Evolutionary conservation across 2,329 filamentous ascomycete species (phyloP).

Genomic region (Colletotrichum sp.): DNA sequence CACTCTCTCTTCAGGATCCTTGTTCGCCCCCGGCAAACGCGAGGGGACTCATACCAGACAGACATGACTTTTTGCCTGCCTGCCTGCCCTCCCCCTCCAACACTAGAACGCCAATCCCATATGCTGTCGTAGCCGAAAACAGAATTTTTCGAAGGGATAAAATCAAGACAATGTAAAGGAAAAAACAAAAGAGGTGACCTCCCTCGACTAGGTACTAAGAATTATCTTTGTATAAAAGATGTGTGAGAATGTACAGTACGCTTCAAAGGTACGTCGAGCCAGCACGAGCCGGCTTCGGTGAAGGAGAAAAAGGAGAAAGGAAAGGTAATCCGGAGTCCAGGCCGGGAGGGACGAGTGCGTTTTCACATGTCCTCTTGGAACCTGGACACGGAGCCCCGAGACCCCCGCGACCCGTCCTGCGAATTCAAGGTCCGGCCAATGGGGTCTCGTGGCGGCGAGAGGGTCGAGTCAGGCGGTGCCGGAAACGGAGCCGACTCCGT

Average conservation of each 20-base stretch:
- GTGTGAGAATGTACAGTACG: conserved; percentile 18
- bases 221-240: conserved; percentile 15
- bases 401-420: conserved; percentile 34
- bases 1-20: not conserved
- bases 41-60: not conserved
- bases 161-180: not conserved
- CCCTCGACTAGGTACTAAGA: conserved; percentile 7
- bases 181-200: not conserved
- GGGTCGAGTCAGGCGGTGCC: conserved; percentile 27
- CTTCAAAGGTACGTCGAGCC: conserved; percentile 2
- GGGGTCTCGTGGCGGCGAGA: conserved; percentile 35
- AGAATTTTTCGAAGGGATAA: not conserved
- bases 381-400: conserved; percentile 38
- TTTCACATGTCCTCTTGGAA: conserved; percentile 44
- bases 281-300: not conserved
- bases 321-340: not conserved
- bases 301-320: not conserved
- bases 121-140: conserved; percentile 12
- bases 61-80: not conserved
- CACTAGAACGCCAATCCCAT: conserved; percentile 13
- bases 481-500: conserved; percentile 58
- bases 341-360: not conserved
- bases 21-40: not conserved
- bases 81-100: not conserved
- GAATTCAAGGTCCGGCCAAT: conserved; percentile 41